These are phyloP conservation scores for Daedalea quercina DNA, from an alignment of 768 basidiomycete species.

Conservation along the genomic window DNA sequence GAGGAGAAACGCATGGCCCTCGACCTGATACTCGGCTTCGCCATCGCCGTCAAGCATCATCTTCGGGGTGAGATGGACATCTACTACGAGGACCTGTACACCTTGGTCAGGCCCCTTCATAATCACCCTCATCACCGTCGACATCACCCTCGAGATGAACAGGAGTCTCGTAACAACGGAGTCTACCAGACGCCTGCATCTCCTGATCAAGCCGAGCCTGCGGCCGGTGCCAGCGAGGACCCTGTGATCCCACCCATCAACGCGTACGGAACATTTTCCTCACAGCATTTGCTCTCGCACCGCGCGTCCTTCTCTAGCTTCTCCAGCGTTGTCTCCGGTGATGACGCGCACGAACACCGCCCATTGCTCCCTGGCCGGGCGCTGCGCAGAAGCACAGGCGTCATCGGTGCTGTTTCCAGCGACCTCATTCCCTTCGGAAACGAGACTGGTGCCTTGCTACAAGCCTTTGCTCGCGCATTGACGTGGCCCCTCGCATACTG, in stretches of 20 bases:
- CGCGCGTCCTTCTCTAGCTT: constrained; percentile 14
- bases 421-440: constrained; percentile 25
- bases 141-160: neutral
- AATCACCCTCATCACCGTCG: constrained; percentile 14
- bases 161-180: neutral
- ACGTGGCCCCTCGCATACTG: neutral
- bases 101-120: constrained; percentile 49
- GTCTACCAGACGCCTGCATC: neutral
- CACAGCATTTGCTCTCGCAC: constrained; percentile 16
- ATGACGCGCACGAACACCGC: constrained; percentile 18
- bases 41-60: constrained; percentile 56
- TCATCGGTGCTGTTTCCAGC: constrained; percentile 14
- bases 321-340: constrained; percentile 10
- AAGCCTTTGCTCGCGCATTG: constrained; percentile 3
- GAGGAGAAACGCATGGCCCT: constrained; percentile 54
- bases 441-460: constrained; percentile 8
- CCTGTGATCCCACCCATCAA: constrained; percentile 41
- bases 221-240: constrained; percentile 9
- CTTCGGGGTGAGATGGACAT: constrained; percentile 54
- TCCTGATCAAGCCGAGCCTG: neutral
- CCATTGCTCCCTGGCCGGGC: constrained; percentile 31
- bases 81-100: constrained; percentile 57
- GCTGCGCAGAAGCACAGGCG: constrained; percentile 1
- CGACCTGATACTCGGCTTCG: constrained; percentile 49
- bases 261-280: constrained; percentile 43